Evolutionary conservation across 2,329 filamentous ascomycete species (phyloP), one percentile per base, ranked within the genome.

Genomic region (Rutstroemia sp.): DNA sequence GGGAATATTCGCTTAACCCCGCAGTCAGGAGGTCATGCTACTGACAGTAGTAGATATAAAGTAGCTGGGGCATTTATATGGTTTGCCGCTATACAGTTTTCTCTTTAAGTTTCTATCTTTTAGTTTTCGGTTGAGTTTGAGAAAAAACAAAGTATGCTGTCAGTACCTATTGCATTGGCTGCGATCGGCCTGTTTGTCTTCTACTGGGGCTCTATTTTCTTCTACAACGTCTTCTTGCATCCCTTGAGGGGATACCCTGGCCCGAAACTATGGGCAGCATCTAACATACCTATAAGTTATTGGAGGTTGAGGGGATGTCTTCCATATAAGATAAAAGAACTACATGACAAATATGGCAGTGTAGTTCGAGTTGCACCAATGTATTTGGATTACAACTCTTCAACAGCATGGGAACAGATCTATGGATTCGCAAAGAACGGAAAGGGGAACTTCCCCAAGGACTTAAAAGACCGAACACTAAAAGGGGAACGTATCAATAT

Each of bases 341-440:
- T 62, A 4, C 59, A 62, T 48, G 53, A 60, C 3, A 30, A 52
- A 46, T 63, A 61, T 54, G 61, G 61, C 9, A 48, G 57, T 14
- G 56, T 48, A 5, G 60, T 63, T n/a, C 57, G 61, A 37, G 34
- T 62, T 27, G 58, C 50, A 21, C 61, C 61, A 5, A 47, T 58
- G 17, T 42, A 30, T 41, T 25, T 63, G 12, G 48, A 54, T 4
- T 63, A 57, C n/a, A 46, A 42, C 12, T 37, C 44, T 3, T 54
- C 60, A 8, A n/a, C 17, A 16, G 61, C 60, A 5, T 62, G 58
- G 58, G 47, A 54, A 7, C 19, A 57, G 5, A 60, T 60, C 5
- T 56, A 57, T 38, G 58, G 58, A 21, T 46, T 54, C 39, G 17
- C 16, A 2, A 51, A 49, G 19, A 48, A 39, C 2, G 2, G 23